phyloP scores from a whole-genome alignment of 2,329 filamentous ascomycete genomes.

The Arthrobotrys pseudoclavata region DNA sequence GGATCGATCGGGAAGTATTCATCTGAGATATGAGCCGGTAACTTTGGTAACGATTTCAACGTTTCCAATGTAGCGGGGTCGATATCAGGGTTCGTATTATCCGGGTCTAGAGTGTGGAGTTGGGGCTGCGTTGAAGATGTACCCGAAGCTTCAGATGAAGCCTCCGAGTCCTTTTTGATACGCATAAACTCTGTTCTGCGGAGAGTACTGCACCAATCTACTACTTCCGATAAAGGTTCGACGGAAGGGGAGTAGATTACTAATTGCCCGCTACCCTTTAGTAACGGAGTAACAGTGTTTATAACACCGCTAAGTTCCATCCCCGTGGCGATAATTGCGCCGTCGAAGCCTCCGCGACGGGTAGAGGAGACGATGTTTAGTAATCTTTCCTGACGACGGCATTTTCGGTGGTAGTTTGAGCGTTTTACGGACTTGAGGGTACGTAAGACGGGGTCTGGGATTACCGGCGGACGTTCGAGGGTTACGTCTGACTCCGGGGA shows the following conservation, averaged over 20 bases:
- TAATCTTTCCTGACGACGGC: constrained; percentile 81
- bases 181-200: constrained; percentile 81
- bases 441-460: constrained; percentile 74
- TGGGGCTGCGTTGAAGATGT: background rate
- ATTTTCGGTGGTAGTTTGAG: constrained; percentile 89
- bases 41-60: constrained; percentile 31
- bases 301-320: constrained; percentile 86
- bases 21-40: constrained; percentile 37
- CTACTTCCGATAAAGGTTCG: constrained; percentile 81
- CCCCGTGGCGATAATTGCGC: constrained; percentile 82
- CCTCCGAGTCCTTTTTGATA: constrained; percentile 59
- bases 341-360: constrained; percentile 81
- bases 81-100: constrained; percentile 66
- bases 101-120: constrained; percentile 66
- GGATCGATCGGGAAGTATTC: constrained; percentile 71
- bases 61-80: constrained; percentile 54
- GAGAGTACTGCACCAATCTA: constrained; percentile 86
- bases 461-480: constrained; percentile 76
- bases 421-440: constrained; percentile 85
- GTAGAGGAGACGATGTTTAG: constrained; percentile 81
- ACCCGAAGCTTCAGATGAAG: background rate
- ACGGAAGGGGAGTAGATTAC: constrained; percentile 86
- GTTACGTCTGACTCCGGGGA: constrained; percentile 80
- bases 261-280: constrained; percentile 85
- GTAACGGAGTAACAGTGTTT: constrained; percentile 80